These are phyloP conservation scores for Cystobasidium onofrii DNA, from an alignment of 768 basidiomycete genomes.

Conservation along the genomic window DNA sequence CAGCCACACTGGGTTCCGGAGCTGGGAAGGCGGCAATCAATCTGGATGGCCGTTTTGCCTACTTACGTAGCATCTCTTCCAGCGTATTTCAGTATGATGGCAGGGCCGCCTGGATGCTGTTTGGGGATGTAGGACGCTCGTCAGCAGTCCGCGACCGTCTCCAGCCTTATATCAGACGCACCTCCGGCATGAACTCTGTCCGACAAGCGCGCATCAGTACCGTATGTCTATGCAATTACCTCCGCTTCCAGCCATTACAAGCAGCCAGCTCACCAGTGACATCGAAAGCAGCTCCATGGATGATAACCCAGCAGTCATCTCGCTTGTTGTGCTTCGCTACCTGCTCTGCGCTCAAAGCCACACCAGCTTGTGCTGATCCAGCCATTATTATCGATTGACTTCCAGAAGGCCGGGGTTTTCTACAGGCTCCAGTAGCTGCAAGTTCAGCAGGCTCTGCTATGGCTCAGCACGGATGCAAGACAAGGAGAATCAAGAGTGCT, in stretches of 20 bases:
- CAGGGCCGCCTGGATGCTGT: conserved; percentile 71
- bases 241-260: too few species aligned
- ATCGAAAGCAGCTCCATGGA: conserved; percentile 59
- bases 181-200: conserved; percentile 36
- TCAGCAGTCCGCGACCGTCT: not conserved
- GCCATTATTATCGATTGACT: not conserved
- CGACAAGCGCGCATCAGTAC: not conserved
- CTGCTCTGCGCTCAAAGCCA: conserved; percentile 42
- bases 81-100: conserved; percentile 72
- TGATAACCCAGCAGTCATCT: conserved; percentile 74
- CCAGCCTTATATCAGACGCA: not conserved
- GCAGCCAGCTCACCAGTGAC: not conserved
- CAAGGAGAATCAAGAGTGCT: too few species aligned
- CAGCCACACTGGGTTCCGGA: not conserved
- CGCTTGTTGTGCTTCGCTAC: conserved; percentile 50
- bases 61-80: conserved; percentile 64
- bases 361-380: not conserved
- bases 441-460: too few species aligned
- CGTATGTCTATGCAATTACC: too few species aligned
- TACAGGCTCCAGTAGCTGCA: too few species aligned
- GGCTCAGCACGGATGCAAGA: too few species aligned
- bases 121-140: not conserved
- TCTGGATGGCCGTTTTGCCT: conserved; percentile 39
- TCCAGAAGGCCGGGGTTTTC: too few species aligned
- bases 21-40: not conserved